Percentiles rank a stretch among this genome's conserved stretches.
These are phyloP conservation scores for Ascochyta koolunga DNA, from an alignment of 2,329 filamentous ascomycete species.

Conservation along the genomic window DNA sequence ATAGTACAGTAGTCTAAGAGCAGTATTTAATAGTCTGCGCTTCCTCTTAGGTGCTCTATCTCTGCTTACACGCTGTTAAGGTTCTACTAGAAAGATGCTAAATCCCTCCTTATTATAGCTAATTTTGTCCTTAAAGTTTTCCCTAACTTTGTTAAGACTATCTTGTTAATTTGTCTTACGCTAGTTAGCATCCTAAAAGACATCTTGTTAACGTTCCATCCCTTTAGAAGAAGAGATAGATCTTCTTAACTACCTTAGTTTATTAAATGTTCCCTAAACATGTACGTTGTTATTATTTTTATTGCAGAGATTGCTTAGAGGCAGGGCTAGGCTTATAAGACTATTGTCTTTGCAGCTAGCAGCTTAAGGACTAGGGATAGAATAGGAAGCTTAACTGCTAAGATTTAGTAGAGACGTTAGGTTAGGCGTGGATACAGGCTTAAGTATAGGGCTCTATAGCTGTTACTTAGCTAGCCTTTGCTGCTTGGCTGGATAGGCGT, in stretches of 20 bases:
- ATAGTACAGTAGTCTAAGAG: slow-evolving; percentile 1
- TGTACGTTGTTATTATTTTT: slow-evolving; percentile 5
- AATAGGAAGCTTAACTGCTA: neutral
- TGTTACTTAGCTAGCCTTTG: slow-evolving; percentile 14
- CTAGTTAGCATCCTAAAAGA: neutral
- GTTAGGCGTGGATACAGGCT: slow-evolving; percentile 13
- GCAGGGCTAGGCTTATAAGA: neutral
- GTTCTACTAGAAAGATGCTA: slow-evolving; percentile 1
- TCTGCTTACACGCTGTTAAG: neutral
- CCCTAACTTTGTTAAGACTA: slow-evolving; percentile 1
- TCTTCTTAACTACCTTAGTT: slow-evolving; percentile 9
- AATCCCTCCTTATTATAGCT: neutral
- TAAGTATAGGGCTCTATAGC: slow-evolving; percentile 9
- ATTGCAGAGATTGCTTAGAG: slow-evolving; percentile 2
- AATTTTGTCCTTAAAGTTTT: neutral
- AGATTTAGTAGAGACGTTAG: slow-evolving; percentile 4
- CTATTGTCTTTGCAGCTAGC: slow-evolving; percentile 2
- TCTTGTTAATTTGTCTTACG: neutral
- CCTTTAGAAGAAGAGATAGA: slow-evolving; percentile 10
- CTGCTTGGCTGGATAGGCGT: slow-evolving; percentile 13
- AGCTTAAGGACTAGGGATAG: slow-evolving; percentile 1
- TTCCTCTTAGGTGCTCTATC: neutral
- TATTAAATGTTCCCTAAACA: slow-evolving; percentile 3
- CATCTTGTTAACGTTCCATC: neutral
- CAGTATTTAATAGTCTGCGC: slow-evolving; percentile 7